These are phyloP conservation scores for Melaleuca alternifolia DNA, from an alignment of 345 rosid genomes.

Conservation along the genomic window DNA sequence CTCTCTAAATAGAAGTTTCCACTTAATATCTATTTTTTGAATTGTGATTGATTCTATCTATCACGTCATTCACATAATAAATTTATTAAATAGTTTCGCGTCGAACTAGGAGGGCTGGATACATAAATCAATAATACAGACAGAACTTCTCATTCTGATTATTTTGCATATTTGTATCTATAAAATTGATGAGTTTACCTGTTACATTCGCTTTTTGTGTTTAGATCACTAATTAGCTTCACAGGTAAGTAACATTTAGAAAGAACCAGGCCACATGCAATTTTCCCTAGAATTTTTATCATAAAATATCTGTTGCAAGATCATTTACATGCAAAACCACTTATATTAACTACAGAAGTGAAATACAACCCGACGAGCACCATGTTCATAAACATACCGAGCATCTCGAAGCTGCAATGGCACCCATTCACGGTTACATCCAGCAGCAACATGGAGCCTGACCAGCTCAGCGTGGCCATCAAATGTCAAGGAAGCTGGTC, in stretches of 20 bases:
- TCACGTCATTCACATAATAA: fast-evolving
- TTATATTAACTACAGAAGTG: conserved; percentile 20
- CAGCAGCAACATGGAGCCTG: conserved; percentile 40
- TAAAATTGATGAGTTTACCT: background rate
- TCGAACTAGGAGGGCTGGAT: background rate
- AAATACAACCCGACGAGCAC: conserved; percentile 53
- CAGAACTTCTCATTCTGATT: background rate
- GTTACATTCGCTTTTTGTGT: background rate
- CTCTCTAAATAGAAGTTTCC: background rate
- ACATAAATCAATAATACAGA: background rate
- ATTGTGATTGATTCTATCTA: background rate
- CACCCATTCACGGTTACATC: conserved; percentile 77
- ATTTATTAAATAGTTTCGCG: fast-evolving
- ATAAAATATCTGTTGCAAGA: background rate
- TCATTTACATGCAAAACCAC: background rate
- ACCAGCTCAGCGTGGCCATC: conserved; percentile 44
- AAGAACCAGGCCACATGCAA: background rate
- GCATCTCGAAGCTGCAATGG: conserved; percentile 73
- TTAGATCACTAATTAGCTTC: background rate
- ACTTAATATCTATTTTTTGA: fast-evolving
- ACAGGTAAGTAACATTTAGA: background rate
- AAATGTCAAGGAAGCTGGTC: conserved; percentile 56
- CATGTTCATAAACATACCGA: conserved; percentile 58
- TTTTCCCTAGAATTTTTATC: background rate
- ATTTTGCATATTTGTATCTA: background rate